A percentile compares a stretch with the other conserved stretches of the same genome.
These are phyloP conservation scores for Emmonsia crescens DNA, from an alignment of 2,329 filamentous ascomycete species.

Conservation along the genomic window DNA sequence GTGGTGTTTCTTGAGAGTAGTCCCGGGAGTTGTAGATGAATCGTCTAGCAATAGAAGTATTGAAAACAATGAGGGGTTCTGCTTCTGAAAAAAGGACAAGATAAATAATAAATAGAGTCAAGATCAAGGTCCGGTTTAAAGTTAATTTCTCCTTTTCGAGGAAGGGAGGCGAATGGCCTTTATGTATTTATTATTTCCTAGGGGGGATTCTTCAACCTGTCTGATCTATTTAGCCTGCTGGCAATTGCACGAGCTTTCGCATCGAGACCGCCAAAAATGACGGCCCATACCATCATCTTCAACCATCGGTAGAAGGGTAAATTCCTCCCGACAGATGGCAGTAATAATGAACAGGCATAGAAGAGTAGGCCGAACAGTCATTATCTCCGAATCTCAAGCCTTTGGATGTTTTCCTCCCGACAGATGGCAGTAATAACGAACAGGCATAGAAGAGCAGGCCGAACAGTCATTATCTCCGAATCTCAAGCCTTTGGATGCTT, in stretches of 20 bases:
- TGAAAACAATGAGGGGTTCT: neutral
- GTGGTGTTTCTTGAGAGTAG: neutral
- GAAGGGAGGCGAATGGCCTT: neutral
- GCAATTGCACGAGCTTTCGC: neutral
- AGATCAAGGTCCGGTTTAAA: neutral
- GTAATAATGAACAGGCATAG: neutral
- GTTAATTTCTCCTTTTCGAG: neutral
- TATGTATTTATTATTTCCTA: neutral
- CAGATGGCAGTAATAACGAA: neutral
- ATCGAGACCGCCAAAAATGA: neutral
- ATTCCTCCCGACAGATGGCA: neutral
- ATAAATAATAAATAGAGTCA: neutral
- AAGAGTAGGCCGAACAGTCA: too few species aligned
- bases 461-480: too few species aligned
- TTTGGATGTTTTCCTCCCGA: neutral
- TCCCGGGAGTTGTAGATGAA: too few species aligned
- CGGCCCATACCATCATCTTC: neutral
- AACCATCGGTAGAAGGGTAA: neutral
- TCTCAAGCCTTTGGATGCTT: too few species aligned
- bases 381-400: too few species aligned
- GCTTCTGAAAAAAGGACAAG: neutral
- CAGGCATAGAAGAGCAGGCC: too few species aligned
- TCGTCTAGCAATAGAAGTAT: too few species aligned
- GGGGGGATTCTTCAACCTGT: neutral
- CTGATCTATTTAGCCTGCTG: neutral